phyloP scores from a whole-genome alignment of 1,284 basidiomycete genomes.

The Peniophora sp. region DNA sequence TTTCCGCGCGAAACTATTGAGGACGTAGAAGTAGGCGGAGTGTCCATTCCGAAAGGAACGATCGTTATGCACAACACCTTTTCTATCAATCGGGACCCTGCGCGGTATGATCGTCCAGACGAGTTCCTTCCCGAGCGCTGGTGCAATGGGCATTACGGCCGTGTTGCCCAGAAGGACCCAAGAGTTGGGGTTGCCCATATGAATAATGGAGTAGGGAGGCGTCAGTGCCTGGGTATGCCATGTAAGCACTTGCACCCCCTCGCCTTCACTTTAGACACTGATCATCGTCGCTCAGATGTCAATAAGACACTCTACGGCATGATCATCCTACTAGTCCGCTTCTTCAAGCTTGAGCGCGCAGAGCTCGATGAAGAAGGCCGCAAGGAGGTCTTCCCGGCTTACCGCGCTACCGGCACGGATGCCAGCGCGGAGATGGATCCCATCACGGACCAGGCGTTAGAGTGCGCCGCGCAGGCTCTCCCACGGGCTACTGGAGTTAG shows the following conservation, averaged over 20 bases:
- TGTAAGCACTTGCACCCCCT: background rate
- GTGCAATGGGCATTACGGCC: background rate
- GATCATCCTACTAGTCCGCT: background rate
- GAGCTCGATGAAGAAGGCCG: background rate
- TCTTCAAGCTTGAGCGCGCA: background rate
- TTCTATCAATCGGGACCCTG: background rate
- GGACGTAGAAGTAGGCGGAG: background rate
- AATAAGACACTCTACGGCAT: background rate
- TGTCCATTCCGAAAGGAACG: background rate
- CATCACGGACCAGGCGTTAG: background rate
- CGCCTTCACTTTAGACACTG: background rate
- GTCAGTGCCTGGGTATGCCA: background rate
- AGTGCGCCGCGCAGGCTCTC: background rate
- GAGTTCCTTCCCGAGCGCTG: background rate
- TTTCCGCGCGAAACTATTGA: background rate
- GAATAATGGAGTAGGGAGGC: background rate
- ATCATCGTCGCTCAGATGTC: background rate
- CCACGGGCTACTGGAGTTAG: background rate
- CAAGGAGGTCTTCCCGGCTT: background rate
- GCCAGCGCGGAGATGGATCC: background rate
- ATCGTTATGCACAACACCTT: background rate
- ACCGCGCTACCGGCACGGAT: background rate
- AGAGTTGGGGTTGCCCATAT: background rate
- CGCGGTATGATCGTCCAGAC: background rate
- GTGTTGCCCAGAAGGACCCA: background rate